These are phyloP conservation scores for Coemansia reversa DNA, from an alignment of 192 early-diverging fungal genomes.

Conservation along the genomic window DNA sequence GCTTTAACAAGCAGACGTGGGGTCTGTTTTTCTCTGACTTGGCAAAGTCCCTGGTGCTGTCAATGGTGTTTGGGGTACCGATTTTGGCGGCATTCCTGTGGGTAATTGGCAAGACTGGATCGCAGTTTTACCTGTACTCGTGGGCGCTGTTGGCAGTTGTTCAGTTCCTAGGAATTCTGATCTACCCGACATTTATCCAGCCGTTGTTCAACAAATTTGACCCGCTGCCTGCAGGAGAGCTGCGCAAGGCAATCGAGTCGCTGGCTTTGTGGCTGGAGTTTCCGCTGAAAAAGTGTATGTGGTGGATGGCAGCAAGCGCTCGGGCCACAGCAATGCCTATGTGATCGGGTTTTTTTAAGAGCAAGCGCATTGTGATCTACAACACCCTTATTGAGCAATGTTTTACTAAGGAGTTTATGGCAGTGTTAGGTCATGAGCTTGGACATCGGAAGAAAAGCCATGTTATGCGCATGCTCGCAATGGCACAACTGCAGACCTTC, in stretches of 20 bases:
- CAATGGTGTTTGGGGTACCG: slow-evolving; percentile 72
- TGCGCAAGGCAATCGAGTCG: slow-evolving; percentile 76
- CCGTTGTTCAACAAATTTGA: slow-evolving; percentile 98
- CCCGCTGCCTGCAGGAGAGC: slow-evolving; percentile 77
- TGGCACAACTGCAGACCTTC: slow-evolving; percentile 77
- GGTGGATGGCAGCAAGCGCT: slow-evolving; percentile 92
- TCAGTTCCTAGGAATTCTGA: slow-evolving; percentile 70
- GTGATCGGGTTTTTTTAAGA: slow-evolving; percentile 95
- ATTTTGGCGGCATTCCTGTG: slow-evolving; percentile 76
- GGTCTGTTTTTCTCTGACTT: slow-evolving; percentile 76
- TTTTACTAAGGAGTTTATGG: slow-evolving; percentile 81
- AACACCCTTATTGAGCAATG: slow-evolving; percentile 90
- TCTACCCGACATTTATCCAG: slow-evolving; percentile 94
- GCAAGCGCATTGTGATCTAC: slow-evolving; percentile 94
- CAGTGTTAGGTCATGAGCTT: slow-evolving; percentile 92
- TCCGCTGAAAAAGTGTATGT: slow-evolving; percentile 92
- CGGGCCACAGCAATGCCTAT: slow-evolving; percentile 93
- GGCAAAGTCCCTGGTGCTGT: slow-evolving; percentile 70
- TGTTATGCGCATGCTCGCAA: slow-evolving; percentile 69
- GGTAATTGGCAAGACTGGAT: slow-evolving; percentile 79
- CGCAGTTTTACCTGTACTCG: slow-evolving; percentile 85
- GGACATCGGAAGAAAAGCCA: slow-evolving; percentile 94
- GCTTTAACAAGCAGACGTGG: slow-evolving; percentile 94
- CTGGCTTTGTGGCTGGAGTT: slow-evolving; percentile 81
- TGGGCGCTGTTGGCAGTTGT: slow-evolving; percentile 84